These are phyloP conservation scores for Copromyces sp. DNA, from an alignment of 495 filamentous ascomycete species.

Conservation along the genomic window DNA sequence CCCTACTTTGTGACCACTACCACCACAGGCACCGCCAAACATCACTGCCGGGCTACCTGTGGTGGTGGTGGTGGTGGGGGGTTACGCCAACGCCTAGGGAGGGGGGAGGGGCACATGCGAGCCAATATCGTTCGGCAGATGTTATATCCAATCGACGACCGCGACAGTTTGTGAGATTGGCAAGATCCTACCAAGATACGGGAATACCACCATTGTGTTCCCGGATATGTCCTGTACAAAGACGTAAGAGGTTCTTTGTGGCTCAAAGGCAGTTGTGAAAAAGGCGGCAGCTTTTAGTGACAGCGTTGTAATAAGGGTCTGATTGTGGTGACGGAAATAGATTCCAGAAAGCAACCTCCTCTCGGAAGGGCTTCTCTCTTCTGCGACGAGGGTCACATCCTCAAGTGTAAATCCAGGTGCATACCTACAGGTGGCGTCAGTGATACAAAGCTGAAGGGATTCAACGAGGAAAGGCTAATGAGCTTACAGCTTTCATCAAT, in stretches of 20 bases:
- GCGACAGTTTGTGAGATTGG: neutral
- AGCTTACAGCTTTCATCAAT: too few relatives aligned
- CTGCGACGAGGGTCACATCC: neutral
- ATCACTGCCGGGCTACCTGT: neutral
- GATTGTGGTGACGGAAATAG: neutral
- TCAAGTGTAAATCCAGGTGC: neutral
- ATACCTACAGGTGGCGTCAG: neutral
- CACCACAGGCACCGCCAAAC: neutral
- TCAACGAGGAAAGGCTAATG: neutral
- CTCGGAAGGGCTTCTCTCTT: neutral
- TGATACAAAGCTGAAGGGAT: neutral
- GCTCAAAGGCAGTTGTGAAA: neutral
- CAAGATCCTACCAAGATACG: neutral
- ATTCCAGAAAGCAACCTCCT: neutral
- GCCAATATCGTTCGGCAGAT: slow-evolving; percentile 23
- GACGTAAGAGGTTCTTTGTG: neutral
- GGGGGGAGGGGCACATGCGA: slow-evolving; percentile 13
- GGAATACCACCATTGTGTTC: neutral
- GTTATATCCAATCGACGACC: slow-evolving; percentile 20
- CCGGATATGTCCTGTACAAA: neutral
- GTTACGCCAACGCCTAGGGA: slow-evolving; percentile 3
- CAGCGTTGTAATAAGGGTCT: neutral
- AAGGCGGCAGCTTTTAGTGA: neutral
- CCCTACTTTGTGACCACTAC: neutral
- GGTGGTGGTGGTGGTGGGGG: slow-evolving; percentile 4